Percentiles rank a stretch among this genome's conserved stretches.
Evolutionary conservation across 441 rosid genomes (phyloP).

Genomic region (Manihot esculenta): DNA sequence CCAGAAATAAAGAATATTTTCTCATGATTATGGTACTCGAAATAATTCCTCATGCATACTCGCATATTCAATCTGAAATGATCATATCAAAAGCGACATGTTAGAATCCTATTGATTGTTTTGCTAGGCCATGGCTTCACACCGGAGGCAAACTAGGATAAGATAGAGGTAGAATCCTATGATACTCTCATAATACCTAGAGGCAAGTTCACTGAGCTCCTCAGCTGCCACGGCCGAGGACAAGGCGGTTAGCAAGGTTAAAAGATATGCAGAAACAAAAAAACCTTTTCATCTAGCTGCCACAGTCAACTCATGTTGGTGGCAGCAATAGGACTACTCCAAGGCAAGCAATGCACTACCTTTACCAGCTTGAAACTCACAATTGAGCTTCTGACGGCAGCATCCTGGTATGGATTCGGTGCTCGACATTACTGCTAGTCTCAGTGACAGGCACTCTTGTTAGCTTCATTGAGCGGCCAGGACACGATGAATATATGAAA

Average conservation of each 20-base stretch:
- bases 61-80: too few species aligned
- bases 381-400: constrained; percentile 51
- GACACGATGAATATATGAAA: constrained; percentile 33
- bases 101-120: too few species aligned
- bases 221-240: constrained; percentile 41
- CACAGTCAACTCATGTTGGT: too few species aligned
- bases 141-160: constrained; percentile 37
- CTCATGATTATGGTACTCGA: too few species aligned
- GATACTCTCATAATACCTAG: constrained; percentile 47
- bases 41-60: too few species aligned
- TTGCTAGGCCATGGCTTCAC: too few species aligned
- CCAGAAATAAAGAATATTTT: too few species aligned
- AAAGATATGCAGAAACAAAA: too few species aligned
- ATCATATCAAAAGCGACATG: too few species aligned
- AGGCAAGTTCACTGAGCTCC: constrained; percentile 43
- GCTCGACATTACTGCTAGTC: constrained; percentile 42
- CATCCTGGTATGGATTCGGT: constrained; percentile 40
- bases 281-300: too few species aligned
- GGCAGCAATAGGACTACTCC: too few species aligned
- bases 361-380: constrained; percentile 46
- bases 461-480: constrained; percentile 50
- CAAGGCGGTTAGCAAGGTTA: constrained; percentile 30
- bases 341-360: constrained; percentile 50
- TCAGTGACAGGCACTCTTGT: constrained; percentile 45
- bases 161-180: constrained; percentile 32